These are phyloP conservation scores for Trichoderma oligosporum DNA, from an alignment of 2,329 filamentous ascomycete species.

Conservation along the genomic window DNA sequence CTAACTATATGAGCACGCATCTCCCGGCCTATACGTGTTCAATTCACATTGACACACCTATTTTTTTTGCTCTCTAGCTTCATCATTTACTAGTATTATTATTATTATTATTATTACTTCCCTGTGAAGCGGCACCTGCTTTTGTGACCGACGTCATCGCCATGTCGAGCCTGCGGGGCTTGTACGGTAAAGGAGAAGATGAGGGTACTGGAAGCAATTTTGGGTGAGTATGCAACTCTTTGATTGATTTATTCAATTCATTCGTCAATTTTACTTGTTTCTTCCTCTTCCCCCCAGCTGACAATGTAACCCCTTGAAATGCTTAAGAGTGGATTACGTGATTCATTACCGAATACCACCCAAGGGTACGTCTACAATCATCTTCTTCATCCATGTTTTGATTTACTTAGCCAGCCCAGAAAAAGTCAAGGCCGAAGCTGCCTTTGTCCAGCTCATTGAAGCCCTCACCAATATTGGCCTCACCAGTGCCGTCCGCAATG, in stretches of 20 bases:
- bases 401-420: conserved; percentile 47
- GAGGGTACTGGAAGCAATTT: conserved; percentile 37
- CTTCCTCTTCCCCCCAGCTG: not conserved
- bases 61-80: not conserved
- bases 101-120: too few species aligned
- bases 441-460: conserved; percentile 74
- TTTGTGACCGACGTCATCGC: conserved; percentile 12
- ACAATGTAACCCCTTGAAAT: not conserved
- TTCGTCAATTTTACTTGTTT: too few species aligned
- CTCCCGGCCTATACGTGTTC: not conserved
- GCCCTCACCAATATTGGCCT: conserved; percentile 76
- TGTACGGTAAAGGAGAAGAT: conserved; percentile 32
- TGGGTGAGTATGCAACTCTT: conserved; percentile 32
- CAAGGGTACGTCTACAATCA: conserved; percentile 49
- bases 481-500: conserved; percentile 80
- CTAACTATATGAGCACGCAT: not conserved
- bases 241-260: not conserved
- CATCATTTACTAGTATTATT: too few species aligned
- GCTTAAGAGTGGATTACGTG: conserved; percentile 75
- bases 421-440: conserved; percentile 63
- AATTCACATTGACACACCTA: not conserved
- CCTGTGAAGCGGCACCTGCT: too few species aligned
- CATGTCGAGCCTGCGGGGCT: conserved; percentile 35
- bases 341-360: conserved; percentile 71
- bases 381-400: conserved; percentile 3